Evolutionary conservation across 495 filamentous ascomycete species (phyloP), one percentile per base, ranked within the genome.

Genomic region (Lasiosphaeria miniovina): DNA sequence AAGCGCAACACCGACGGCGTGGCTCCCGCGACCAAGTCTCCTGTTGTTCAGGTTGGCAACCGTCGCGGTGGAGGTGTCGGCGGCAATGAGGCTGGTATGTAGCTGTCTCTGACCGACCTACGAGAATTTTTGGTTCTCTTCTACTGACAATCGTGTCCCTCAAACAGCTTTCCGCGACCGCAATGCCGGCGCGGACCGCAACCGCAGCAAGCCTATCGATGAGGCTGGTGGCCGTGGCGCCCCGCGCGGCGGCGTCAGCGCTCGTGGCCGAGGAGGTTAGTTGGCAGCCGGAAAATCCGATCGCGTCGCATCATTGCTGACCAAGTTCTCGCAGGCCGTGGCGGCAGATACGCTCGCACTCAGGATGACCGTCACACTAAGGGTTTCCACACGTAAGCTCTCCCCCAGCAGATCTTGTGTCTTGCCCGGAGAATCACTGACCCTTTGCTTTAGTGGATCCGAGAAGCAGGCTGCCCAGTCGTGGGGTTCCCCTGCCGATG

Each of bases 391-490:
- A 86, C 80, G 91, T 95, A 85, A 66, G 78, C 66, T 59, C 60
- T 40, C 36, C 50, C 58, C 41, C 48, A 24, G 2, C 24, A 24
- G 24, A 24, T 54, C 54, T 58, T 24, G 49, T 49, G 54, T 46
- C 8, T 52, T 48, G 33, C 17, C 34, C 9, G 6, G 14, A 15
- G 9, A 49, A 15, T 33, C 54, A 33, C 61, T 63, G 69, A 71
- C 63, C 62, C 36, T 33, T 40, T 62, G 4, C 34, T 58, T 31
- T 35, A 60, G 60, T 65, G 92, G 95, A 66, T 88, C 92, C 68
- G 89, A 91, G 69, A 98, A 98, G 86, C 90, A 96, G 78, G 87
- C 90, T 67, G 86, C 84, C 70, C 89, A 91, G 71, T 88, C 90
- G 62, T 98, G 94, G 94, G 94, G 92, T 24, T 24, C 24, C 67